Evolutionary conservation across 345 rosid species (phyloP), one percentile per base, ranked within the genome.

Genomic region (Rhodomyrtus tomentosa): DNA sequence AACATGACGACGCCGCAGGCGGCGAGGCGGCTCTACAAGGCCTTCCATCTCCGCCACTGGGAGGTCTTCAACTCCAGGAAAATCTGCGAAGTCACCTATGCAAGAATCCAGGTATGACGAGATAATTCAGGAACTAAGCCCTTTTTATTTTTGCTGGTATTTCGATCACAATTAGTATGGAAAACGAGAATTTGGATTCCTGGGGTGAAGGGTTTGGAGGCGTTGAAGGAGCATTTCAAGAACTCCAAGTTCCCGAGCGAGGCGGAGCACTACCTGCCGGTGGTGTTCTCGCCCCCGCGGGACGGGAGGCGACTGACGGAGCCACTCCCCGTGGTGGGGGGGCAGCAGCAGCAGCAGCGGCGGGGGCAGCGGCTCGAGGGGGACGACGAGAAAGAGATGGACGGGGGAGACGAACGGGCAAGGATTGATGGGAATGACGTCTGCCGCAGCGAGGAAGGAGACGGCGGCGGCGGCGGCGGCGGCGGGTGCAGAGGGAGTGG

Each of bases 1-100:
- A 97, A 97, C 92, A 95, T 97, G 98, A 97, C 99, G 7, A 91
- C 96, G 5, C 93, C 98, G 11, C 89, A 88, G 87, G 99, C 96
- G 9, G 91, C 98, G 50, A 82, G 83, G 91, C 91, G 98, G 87
- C 91, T 97, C 4, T 93, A 94, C 93, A 93, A 94, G 84, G 95
- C 96, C 1, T 97, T 97, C 76, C 96, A 97, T 40, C 88, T 89
- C 83, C 96, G 92, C 45, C 92, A 88, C 42, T 95, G 99, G 99
- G 92, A 92, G 91, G 90, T 91, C 82, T 95, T 93, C 90, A 92
- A 89, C 82, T 92, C 96, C 32, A 93, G 91, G 50, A 97, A 97
- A 84, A 97, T 95, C 55, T 97, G 99, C 85, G 98, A 95, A 85
- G 93, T 97, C 59, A 92, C 99, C 32, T 97, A 95, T 49, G 99